Evolutionary conservation across 108 stramenopile genomes (phyloP), one percentile per base, ranked within the genome.

Genomic region (Pseudonitzschia multiseries): DNA sequence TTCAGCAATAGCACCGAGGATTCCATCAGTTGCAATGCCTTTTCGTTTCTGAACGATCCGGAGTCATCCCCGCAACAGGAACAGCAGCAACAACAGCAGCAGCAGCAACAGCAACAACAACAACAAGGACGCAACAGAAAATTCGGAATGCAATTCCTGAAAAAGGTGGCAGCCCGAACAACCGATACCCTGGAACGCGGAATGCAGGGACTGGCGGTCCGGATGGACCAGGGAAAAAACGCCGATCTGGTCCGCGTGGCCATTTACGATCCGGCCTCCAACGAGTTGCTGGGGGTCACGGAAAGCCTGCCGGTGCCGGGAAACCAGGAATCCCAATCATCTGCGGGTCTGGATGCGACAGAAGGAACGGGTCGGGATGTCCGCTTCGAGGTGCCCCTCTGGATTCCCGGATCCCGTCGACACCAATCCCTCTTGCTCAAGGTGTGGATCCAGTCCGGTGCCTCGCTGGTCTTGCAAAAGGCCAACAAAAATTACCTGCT

Each of bases 171-270:
- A 20, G 85, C 86, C 28, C 79, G 81, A 28, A 84, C 92, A 14
- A 84, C 85, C 18, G 75, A 59, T 21, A 75, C 83, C 0, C 46
- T 93, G 46, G 88, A 89, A 60, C 84, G 84, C 12, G 68, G 79
- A 14, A 88, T 90, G 33, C 81, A 85, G 14, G 80, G 77, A 15
- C 61, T 91, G 53, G 92, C 92, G 26, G 88, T 93, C 26, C 79
- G 77, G 44, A 88, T 88, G 31, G 92, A 93, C 62, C 66, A 83
- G 24, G 88, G 90, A 46, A 84, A 83, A 62, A 88, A 87, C 81
- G 84, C 87, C 1, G 92, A 93, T 81, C 74, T 82, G 78, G 48
- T 87, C 18, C 70, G 78, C 21, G 79, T 79, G 21, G 84, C 83
- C 17, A 59, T 92, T 65, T 86, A 88, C 68, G 87, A 89, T 75